Percentiles rank a stretch among this genome's conserved stretches.
Evolutionary conservation across 768 basidiomycete species (phyloP).

Genomic region (Epithele typhae): DNA sequence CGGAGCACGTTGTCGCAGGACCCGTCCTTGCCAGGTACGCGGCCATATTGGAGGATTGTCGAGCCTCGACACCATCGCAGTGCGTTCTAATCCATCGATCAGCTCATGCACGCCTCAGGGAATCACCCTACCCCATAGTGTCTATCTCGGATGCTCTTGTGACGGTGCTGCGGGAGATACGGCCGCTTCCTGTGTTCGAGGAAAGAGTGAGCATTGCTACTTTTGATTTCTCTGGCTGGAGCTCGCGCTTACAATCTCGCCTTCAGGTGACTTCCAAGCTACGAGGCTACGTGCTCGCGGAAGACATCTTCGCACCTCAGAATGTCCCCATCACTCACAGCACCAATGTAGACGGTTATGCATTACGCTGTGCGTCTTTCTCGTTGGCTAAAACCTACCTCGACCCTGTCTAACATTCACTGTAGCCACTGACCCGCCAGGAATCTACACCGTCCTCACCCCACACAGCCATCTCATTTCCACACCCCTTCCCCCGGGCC

Average conservation of each 20-base stretch:
- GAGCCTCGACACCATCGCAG: background rate
- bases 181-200: conserved; percentile 35
- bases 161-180: conserved; percentile 46
- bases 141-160: conserved; percentile 61
- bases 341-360: conserved; percentile 89
- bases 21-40: conserved; percentile 60
- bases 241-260: no score
- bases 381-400: no score
- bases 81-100: background rate
- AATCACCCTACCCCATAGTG: conserved; percentile 74
- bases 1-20: conserved; percentile 63
- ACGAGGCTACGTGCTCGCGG: conserved; percentile 68
- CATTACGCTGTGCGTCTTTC: conserved; percentile 51
- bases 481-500: conserved; percentile 41
- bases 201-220: conserved; percentile 36
- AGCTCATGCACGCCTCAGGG: conserved; percentile 70
- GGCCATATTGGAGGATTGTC: background rate
- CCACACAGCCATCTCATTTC: conserved; percentile 35
- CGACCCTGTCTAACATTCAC: no score
- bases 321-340: conserved; percentile 62
- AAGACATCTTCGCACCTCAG: conserved; percentile 63
- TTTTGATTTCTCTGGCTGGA: no score
- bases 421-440: conserved; percentile 60
- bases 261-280: conserved; percentile 56
- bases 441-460: conserved; percentile 64